phyloP scores from a whole-genome alignment of 495 filamentous ascomycete genomes.

The Penicillium daleae region DNA sequence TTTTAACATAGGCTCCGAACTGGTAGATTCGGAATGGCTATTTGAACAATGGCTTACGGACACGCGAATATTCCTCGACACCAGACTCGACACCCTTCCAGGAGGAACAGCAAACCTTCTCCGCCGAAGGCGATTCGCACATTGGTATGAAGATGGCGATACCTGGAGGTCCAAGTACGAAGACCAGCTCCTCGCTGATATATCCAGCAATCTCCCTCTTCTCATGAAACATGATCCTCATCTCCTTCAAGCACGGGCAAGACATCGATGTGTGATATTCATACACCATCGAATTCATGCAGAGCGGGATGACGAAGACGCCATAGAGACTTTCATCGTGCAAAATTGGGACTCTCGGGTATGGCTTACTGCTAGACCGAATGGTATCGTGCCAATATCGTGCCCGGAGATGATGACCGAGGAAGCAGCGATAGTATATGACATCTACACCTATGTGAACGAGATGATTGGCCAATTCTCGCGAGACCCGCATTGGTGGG shows the following conservation, averaged over 20 bases:
- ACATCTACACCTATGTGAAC: not conserved
- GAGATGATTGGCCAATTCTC: not conserved
- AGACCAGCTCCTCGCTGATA: not conserved
- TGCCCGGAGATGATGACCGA: not conserved
- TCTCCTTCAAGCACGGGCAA: not conserved
- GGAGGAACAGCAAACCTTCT: not conserved
- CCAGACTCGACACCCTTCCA: not conserved
- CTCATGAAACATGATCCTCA: not conserved
- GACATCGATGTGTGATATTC: not conserved
- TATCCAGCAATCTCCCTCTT: not conserved
- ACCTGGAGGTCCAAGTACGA: not conserved
- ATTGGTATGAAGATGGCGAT: not conserved
- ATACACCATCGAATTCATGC: not conserved
- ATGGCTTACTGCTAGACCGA: not conserved
- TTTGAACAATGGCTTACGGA: not conserved
- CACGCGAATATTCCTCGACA: not conserved
- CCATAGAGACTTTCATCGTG: too few species aligned
- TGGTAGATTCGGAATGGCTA: not conserved
- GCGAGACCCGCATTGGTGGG: not conserved
- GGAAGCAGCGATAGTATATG: not conserved
- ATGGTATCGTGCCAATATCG: not conserved
- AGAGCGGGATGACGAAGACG: not conserved
- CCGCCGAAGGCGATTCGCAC: not conserved
- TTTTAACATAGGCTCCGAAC: not conserved
- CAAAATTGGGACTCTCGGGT: not conserved